Conservation (phyloP, 2,329 filamentous ascomycete species). For the Fusarium acutatum region DNA sequence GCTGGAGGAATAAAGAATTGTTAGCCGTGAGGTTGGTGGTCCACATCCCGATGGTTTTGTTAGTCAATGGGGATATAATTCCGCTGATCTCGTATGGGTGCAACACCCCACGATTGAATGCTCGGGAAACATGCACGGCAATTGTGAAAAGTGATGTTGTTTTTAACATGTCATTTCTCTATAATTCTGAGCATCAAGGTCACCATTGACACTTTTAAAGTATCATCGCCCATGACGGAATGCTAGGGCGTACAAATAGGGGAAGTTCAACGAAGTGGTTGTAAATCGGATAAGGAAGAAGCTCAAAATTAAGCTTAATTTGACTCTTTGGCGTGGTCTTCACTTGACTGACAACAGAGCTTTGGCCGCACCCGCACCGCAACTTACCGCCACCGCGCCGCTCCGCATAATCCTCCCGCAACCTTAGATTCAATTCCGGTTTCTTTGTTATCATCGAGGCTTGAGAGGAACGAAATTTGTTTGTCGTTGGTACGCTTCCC, state of each 20-base stretch:
- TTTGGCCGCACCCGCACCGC: background rate
- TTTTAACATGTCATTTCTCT: background rate
- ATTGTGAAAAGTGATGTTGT: background rate
- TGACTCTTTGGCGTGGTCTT: too few species aligned
- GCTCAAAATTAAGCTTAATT: slow-evolving; percentile 30
- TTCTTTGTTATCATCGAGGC: background rate
- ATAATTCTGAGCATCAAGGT: background rate
- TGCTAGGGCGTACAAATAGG: background rate
- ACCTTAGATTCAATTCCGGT: too few species aligned
- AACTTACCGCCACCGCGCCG: background rate
- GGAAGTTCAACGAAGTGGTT: background rate
- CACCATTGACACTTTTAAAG: background rate
- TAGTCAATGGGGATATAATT: background rate
- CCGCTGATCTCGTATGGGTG: slow-evolving; percentile 20
- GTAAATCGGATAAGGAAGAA: background rate
- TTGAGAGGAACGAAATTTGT: background rate
- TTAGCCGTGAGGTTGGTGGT: background rate
- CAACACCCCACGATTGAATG: slow-evolving; percentile 10
- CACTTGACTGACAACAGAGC: background rate
- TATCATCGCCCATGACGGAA: background rate
- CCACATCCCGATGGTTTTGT: slow-evolving; percentile 8
- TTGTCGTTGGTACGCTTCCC: background rate
- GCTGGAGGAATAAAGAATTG: background rate
- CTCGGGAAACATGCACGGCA: slow-evolving; percentile 24
- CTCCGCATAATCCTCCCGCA: background rate